A percentile compares a stretch with the other conserved stretches of the same genome.
Conservation (phyloP, 495 filamentous ascomycete genomes). For the Neurospora tetrasperma region DNA sequence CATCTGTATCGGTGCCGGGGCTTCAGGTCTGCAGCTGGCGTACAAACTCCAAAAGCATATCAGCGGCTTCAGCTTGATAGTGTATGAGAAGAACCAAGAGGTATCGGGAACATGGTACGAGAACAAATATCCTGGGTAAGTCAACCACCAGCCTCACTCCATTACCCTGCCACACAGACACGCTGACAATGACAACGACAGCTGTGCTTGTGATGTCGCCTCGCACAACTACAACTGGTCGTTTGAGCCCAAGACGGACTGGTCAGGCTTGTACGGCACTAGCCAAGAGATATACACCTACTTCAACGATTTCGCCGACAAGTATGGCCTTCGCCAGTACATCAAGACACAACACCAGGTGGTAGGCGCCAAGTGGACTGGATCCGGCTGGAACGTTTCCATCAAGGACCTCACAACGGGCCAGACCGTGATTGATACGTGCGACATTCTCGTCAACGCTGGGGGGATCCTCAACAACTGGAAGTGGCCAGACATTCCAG, state of each 20-base stretch:
- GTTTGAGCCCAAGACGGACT: conserved; percentile 33
- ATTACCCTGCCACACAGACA: background rate
- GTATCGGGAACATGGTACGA: background rate
- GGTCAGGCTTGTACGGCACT: conserved; percentile 27
- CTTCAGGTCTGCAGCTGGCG: conserved; percentile 18
- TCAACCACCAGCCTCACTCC: background rate
- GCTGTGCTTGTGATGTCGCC: conserved; percentile 4
- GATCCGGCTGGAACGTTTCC: background rate
- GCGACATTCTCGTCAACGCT: background rate
- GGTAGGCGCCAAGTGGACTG: conserved; percentile 19
- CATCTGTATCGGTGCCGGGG: conserved; percentile 23
- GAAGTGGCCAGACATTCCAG: conserved; percentile 40
- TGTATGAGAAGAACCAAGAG: background rate
- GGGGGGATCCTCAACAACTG: background rate
- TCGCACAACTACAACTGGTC: conserved; percentile 21
- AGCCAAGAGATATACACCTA: conserved; percentile 24
- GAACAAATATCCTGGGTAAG: background rate
- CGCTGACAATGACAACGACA: background rate
- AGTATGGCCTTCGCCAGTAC: conserved; percentile 25
- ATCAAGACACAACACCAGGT: conserved; percentile 23
- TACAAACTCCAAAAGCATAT: conserved; percentile 16
- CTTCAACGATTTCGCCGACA: conserved; percentile 24
- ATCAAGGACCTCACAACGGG: background rate
- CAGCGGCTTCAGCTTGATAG: background rate
- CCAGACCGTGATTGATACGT: background rate